These are phyloP conservation scores for Yamagishiella unicocca DNA, from an alignment of 139 green algal species.

Conservation along the genomic window DNA sequence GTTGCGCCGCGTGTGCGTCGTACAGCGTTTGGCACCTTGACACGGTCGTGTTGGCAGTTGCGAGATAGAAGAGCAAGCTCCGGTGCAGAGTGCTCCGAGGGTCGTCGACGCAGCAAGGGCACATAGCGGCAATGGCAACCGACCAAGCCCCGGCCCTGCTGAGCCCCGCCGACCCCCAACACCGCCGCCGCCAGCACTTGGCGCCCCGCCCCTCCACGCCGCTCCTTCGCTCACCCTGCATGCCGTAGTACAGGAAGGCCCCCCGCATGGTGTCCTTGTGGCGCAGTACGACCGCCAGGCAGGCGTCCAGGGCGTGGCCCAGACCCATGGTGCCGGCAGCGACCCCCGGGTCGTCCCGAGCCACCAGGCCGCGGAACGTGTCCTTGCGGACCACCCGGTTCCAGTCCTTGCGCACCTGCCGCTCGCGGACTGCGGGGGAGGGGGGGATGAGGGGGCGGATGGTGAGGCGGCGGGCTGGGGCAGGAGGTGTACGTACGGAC, in stretches of 20 bases:
- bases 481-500: too few relatives aligned
- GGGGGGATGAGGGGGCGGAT: neutral
- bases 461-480: neutral
- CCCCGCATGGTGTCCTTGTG: slow-evolving; percentile 34
- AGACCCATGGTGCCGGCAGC: neutral
- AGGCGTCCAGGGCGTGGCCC: slow-evolving; percentile 25
- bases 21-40: too few relatives aligned
- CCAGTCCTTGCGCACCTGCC: slow-evolving; percentile 36
- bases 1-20: too few relatives aligned
- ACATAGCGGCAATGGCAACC: too few relatives aligned
- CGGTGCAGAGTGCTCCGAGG: too few relatives aligned
- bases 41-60: too few relatives aligned
- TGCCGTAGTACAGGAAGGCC: slow-evolving; percentile 18
- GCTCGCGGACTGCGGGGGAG: slow-evolving; percentile 19
- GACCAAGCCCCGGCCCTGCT: too few relatives aligned
- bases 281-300: slow-evolving; percentile 19
- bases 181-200: too few relatives aligned
- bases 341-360: slow-evolving; percentile 4
- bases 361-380: slow-evolving; percentile 18
- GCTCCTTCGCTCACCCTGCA: neutral
- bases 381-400: slow-evolving; percentile 40
- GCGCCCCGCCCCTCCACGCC: neutral
- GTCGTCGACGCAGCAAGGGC: too few relatives aligned
- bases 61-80: too few relatives aligned
- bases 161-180: too few relatives aligned